phyloP scores from a whole-genome alignment of 2,329 filamentous ascomycete genomes.

The Hypoxylon rubiginosum region DNA sequence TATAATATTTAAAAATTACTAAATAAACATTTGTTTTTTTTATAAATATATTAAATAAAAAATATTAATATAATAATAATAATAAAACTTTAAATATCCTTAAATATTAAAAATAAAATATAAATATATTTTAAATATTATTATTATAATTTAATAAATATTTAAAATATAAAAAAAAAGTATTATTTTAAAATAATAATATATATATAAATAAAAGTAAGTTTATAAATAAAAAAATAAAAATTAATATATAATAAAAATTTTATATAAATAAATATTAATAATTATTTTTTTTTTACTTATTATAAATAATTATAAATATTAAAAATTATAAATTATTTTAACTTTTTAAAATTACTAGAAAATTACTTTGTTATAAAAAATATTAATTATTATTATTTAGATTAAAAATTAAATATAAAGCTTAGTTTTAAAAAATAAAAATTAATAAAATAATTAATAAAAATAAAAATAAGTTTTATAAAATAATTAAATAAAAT shows the following conservation, averaged over 20 bases:
- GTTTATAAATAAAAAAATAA: neutral
- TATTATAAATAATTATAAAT: neutral
- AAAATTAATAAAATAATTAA: neutral
- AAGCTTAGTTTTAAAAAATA: neutral
- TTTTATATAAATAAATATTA: neutral
- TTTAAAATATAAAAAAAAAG: neutral
- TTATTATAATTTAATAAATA: neutral
- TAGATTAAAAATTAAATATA: neutral
- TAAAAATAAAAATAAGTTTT: neutral
- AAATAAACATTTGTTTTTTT: too few relatives aligned
- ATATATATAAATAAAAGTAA: too few relatives aligned
- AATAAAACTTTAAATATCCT: too few relatives aligned
- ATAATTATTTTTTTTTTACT: neutral
- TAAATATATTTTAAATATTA: neutral
- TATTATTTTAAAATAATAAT: neutral
- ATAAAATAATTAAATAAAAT: neutral
- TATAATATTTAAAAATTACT: too few relatives aligned
- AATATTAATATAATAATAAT: too few relatives aligned
- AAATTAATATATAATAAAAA: neutral
- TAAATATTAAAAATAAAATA: neutral
- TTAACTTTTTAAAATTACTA: neutral
- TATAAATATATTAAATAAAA: too few relatives aligned
- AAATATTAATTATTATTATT: neutral
- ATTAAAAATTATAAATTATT: neutral
- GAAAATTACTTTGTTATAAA: neutral